Conservation (phyloP, 345 rosid species). For the Citrus glauca region DNA sequence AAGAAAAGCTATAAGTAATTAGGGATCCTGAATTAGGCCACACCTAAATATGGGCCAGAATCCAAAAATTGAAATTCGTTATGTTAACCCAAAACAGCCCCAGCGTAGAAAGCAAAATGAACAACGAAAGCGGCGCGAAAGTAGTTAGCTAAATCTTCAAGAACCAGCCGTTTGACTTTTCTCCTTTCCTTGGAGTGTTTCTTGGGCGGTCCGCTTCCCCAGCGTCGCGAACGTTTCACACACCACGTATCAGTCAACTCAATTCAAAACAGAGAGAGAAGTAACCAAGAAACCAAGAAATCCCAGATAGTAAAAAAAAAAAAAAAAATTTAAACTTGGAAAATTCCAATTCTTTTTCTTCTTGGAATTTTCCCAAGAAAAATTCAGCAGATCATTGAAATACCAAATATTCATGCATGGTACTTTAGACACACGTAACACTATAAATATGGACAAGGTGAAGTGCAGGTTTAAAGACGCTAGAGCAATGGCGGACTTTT, state of each 20-base stretch:
- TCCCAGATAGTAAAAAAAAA: too few species aligned
- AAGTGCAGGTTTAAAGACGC: background rate
- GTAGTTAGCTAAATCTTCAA: background rate
- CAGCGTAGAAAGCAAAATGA: background rate
- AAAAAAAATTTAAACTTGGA: background rate
- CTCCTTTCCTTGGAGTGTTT: background rate
- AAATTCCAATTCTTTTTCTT: background rate
- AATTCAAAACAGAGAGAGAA: background rate
- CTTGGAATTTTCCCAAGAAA: background rate
- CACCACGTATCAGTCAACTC: background rate
- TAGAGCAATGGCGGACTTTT: slow-evolving; percentile 12
- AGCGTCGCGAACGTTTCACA: slow-evolving; percentile 5
- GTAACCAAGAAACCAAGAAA: background rate
- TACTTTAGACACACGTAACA: too few species aligned
- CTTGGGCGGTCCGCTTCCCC: slow-evolving; percentile 27
- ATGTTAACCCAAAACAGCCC: background rate
- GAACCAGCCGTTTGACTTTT: background rate
- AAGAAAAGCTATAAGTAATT: too few species aligned
- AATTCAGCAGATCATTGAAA: background rate
- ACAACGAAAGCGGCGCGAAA: background rate
- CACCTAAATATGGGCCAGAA: background rate
- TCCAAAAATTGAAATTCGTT: too few species aligned
- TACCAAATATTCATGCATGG: too few species aligned
- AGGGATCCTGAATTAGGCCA: background rate
- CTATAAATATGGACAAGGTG: background rate